Conservation (phyloP, 495 filamentous ascomycete species). For the Gamarada debralockiae region DNA sequence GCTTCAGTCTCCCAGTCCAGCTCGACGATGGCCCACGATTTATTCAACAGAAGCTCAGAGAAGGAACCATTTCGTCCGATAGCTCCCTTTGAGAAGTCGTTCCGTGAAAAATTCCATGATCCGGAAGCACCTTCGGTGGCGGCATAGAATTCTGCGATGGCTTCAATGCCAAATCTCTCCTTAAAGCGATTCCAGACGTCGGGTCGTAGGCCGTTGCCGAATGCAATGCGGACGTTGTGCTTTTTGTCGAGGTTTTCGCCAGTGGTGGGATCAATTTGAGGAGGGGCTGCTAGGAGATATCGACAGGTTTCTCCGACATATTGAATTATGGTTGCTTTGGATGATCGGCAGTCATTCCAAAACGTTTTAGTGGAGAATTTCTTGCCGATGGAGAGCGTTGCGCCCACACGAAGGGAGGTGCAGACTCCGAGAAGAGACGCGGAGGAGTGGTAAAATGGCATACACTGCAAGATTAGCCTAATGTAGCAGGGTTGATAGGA, state of each 20-base stretch:
- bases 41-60: conserved; percentile 47
- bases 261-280: conserved; percentile 56
- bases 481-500: no score
- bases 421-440: conserved; percentile 69
- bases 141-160: conserved; percentile 85
- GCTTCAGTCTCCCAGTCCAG: conserved; percentile 69
- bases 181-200: conserved; percentile 91
- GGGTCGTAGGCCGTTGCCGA: conserved; percentile 88
- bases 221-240: conserved; percentile 74
- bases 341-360: conserved; percentile 72
- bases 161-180: conserved; percentile 77
- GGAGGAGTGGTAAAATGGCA: conserved; percentile 93
- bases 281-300: conserved; percentile 75
- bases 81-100: conserved; percentile 73
- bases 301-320: conserved; percentile 95
- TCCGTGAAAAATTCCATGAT: conserved; percentile 72
- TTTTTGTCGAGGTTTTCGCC: conserved; percentile 73
- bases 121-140: conserved; percentile 76
- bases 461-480: conserved; percentile 55
- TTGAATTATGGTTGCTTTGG: conserved; percentile 77
- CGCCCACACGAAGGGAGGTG: conserved; percentile 53
- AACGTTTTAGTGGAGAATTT: conserved; percentile 82
- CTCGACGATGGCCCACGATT: conserved; percentile 54
- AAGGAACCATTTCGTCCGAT: conserved; percentile 74
- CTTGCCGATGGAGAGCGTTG: conserved; percentile 68